Evolutionary conservation across 257 asterid genomes (phyloP).

Genomic region (Capsicum pubescens): DNA sequence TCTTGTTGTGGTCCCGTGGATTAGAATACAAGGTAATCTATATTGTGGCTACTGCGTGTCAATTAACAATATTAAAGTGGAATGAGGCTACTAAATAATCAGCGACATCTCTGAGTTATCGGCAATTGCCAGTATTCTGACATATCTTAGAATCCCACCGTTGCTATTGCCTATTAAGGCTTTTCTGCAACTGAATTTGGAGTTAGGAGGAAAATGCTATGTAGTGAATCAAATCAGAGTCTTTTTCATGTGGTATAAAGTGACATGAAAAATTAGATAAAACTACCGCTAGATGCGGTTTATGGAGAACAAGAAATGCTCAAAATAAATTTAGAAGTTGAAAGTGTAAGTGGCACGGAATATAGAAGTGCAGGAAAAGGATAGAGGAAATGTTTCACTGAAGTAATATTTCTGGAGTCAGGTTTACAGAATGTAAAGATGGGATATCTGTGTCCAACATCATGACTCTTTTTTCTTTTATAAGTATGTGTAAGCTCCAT

Average conservation of each 20-base stretch:
- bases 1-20: background rate
- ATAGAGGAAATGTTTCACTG: background rate
- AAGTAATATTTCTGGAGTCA: background rate
- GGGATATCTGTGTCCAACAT: background rate
- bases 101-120: background rate
- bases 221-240: background rate
- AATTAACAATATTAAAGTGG: background rate
- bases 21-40: background rate
- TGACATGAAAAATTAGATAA: background rate
- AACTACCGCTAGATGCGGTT: background rate
- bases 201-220: background rate
- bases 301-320: background rate
- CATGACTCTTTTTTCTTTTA: background rate
- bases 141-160: background rate
- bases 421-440: background rate
- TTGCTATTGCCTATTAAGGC: background rate
- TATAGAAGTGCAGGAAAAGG: background rate
- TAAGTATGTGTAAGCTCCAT: background rate
- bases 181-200: background rate
- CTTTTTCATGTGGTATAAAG: too few relatives aligned
- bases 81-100: background rate
- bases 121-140: background rate
- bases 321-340: background rate
- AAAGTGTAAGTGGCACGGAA: background rate
- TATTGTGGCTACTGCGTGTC: background rate